Evolutionary conservation across 345 rosid genomes (phyloP), one percentile per base, ranked within the genome.

Genomic region (Aethionema arabicum): DNA sequence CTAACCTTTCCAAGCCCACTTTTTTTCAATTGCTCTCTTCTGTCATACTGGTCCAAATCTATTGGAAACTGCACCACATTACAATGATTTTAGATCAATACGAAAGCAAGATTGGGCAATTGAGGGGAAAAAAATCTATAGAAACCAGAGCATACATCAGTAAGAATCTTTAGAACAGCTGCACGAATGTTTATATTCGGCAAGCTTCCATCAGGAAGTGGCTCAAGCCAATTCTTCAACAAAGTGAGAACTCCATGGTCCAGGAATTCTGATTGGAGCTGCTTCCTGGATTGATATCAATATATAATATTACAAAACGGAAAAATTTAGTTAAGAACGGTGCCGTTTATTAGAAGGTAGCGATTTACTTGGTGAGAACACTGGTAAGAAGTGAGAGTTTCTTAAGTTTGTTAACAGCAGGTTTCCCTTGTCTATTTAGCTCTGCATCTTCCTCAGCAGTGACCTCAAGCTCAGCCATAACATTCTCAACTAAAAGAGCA

Each of bases 1-100:
- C 67, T 47, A 65, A 93, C 99, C 97, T 90, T 93, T 72, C 99
- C 99, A 68, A 93, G 92, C 46, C 97, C 97, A 79, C 99, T 90
- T 72, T 79, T 84, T 76, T 90, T 93, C 80, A 93, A 63, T 65
- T 87, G 99, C 48, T 93, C 97, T 59, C 95, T 86, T 53, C 97
- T 80, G 76, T 90, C 97, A 63, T 79, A 84, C 79, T 90, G 99
- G 72, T 93, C 99, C 58, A 93, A 83, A 65, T 93, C 96, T 63
- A 93, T 83, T 0, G 96, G 99, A 64, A 79, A 80, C 99, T 93
- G 85, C 81, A 73, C 13, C 56, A 68, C 44, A 66, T 7, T 71
- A 53, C 44, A 49, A 57, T 46, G 13, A 41, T 43, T 40, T 21
- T 2, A 21, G 27, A 21, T 21, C 33, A 7, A 8, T n/a, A 42